Conservation (phyloP, 106 monocot genomes). For the Apostasia ramifera region DNA sequence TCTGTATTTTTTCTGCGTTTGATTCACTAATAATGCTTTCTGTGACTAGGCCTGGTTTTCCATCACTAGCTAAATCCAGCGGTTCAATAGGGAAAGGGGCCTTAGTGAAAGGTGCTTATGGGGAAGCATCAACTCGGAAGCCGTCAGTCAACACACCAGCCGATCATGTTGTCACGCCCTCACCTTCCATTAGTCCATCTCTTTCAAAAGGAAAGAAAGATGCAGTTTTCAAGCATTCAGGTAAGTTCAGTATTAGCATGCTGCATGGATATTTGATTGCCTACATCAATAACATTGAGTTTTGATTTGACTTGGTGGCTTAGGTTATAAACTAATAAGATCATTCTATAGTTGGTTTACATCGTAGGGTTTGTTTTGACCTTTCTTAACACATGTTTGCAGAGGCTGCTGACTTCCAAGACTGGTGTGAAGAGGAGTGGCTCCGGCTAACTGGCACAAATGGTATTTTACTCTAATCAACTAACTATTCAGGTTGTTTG, state of each 20-base stretch:
- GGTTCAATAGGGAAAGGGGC: constrained; percentile 32
- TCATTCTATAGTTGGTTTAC: no score
- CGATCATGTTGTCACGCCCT: constrained; percentile 20
- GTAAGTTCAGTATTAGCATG: constrained; percentile 14
- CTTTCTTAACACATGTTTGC: constrained; percentile 7
- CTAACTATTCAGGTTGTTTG: no score
- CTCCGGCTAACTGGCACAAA: constrained; percentile 68
- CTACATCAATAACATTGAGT: not conserved
- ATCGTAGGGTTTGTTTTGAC: no score
- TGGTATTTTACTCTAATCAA: constrained; percentile 29
- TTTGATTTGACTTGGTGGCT: not conserved
- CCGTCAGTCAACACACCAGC: constrained; percentile 8
- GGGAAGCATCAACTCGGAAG: constrained; percentile 24
- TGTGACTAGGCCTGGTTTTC: constrained; percentile 47
- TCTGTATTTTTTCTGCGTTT: no score
- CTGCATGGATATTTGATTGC: no score
- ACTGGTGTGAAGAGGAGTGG: constrained; percentile 84
- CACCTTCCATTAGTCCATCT: constrained; percentile 12
- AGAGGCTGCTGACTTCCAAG: constrained; percentile 95
- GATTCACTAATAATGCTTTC: no score
- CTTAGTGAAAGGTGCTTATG: constrained; percentile 19
- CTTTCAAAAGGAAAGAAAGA: constrained; percentile 49
- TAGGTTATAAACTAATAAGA: no score
- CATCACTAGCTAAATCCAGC: constrained; percentile 34
- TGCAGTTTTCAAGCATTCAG: constrained; percentile 35